Conservation (phyloP, 1,139 yeast genomes). For the Wickerhamiella infanticola region DNA sequence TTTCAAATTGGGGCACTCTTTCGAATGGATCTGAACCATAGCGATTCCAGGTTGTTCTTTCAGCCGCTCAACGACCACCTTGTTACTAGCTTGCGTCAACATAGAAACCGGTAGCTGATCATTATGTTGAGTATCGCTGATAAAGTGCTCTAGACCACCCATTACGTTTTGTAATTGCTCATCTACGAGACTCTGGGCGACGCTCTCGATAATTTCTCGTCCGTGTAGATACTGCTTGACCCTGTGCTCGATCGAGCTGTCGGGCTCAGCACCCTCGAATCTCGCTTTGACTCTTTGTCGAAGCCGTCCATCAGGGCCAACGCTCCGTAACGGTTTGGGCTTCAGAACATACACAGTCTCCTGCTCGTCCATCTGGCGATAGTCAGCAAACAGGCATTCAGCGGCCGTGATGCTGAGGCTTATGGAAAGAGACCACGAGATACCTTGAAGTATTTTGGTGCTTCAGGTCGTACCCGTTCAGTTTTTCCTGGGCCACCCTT, state of each 20-base stretch:
- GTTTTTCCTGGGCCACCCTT: slow-evolving; percentile 34
- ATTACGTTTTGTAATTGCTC: neutral
- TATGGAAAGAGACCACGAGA: slow-evolving; percentile 35
- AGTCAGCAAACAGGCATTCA: neutral
- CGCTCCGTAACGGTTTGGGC: neutral
- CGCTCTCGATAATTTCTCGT: neutral
- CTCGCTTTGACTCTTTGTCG: neutral
- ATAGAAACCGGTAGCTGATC: slow-evolving; percentile 2
- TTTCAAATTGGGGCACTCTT: slow-evolving; percentile 24
- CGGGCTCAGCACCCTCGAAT: neutral
- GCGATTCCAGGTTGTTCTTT: slow-evolving; percentile 9
- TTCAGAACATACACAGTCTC: neutral
- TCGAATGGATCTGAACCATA: slow-evolving; percentile 20
- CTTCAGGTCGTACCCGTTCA: slow-evolving; percentile 42
- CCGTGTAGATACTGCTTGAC: neutral
- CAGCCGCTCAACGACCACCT: slow-evolving; percentile 1
- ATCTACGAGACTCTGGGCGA: neutral
- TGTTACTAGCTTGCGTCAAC: neutral
- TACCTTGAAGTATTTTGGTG: slow-evolving; percentile 33
- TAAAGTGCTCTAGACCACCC: neutral
- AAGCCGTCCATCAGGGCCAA: neutral
- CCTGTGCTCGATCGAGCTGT: neutral
- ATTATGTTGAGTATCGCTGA: neutral
- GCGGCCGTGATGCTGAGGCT: neutral
- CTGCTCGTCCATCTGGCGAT: neutral